A percentile compares a stretch with the other conserved stretches of the same genome.
phyloP scores from a whole-genome alignment of 2,329 filamentous ascomycete species.

The Scedosporium boydii region DNA sequence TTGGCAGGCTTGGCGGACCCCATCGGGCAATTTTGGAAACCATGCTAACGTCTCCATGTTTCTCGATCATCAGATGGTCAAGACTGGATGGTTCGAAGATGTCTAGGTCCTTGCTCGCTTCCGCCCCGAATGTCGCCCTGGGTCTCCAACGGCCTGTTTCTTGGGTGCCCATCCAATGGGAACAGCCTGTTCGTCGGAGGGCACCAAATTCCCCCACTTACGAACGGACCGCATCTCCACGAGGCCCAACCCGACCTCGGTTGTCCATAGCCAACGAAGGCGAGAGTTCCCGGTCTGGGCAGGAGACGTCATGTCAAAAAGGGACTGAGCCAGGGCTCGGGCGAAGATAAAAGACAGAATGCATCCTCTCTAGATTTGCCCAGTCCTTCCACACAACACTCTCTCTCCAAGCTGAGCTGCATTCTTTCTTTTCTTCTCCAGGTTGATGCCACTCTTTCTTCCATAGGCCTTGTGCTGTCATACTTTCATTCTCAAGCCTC shows the following conservation, averaged over 20 bases:
- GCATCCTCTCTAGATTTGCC: neutral
- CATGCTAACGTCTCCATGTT: neutral
- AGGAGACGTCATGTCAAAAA: no score
- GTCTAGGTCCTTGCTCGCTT: neutral
- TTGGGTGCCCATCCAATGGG: neutral
- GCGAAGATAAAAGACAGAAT: neutral
- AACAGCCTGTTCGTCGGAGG: no score
- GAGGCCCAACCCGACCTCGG: no score
- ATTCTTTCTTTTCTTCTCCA: neutral
- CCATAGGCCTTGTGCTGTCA: neutral
- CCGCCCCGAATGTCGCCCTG: neutral
- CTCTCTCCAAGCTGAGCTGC: neutral
- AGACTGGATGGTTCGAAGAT: neutral
- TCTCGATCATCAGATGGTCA: neutral
- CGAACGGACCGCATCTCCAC: no score
- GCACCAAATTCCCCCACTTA: no score
- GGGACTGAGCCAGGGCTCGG: no score
- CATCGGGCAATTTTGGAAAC: neutral
- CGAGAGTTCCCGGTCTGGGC: no score
- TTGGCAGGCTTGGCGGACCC: no score
- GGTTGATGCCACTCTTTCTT: constrained; percentile 1
- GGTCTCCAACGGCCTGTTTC: neutral
- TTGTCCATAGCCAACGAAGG: no score
- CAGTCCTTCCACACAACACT: neutral
- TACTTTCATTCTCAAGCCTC: constrained; percentile 1